Percentiles rank a stretch among this genome's conserved stretches.
phyloP scores from a whole-genome alignment of 108 stramenopile genomes.

The Fistulifera pelliculosa region DNA sequence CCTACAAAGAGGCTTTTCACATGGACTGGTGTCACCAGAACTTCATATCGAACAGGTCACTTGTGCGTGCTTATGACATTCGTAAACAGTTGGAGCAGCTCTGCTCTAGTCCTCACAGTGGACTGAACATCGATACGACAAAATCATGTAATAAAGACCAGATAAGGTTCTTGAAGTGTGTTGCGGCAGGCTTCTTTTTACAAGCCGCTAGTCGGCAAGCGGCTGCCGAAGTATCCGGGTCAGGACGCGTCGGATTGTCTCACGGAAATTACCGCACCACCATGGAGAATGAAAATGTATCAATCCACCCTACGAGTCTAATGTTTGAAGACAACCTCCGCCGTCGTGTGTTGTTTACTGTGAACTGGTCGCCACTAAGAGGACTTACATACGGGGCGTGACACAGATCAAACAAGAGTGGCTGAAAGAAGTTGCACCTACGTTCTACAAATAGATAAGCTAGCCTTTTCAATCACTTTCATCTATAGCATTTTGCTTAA shows the following conservation, averaged over 20 bases:
- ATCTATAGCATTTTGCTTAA: too few relatives aligned
- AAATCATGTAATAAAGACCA: conserved; percentile 50
- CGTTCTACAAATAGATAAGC: conserved; percentile 12
- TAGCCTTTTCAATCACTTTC: not conserved
- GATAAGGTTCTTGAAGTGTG: conserved; percentile 68
- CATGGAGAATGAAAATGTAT: conserved; percentile 76
- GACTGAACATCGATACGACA: conserved; percentile 54
- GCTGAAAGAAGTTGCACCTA: conserved; percentile 55
- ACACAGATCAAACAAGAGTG: conserved; percentile 81
- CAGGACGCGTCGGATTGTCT: conserved; percentile 54
- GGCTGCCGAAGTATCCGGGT: conserved; percentile 38
- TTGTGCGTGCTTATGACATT: conserved; percentile 62
- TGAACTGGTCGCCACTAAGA: conserved; percentile 77
- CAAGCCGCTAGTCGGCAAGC: conserved; percentile 63
- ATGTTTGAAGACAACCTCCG: conserved; percentile 91
- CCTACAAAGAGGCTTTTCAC: conserved; percentile 15
- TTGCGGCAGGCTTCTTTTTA: conserved; percentile 86
- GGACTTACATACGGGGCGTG: conserved; percentile 72
- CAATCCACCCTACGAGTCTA: conserved; percentile 86
- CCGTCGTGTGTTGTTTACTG: conserved; percentile 92
- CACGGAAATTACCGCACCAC: conserved; percentile 90
- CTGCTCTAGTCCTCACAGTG: conserved; percentile 46
- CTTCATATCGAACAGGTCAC: conserved; percentile 65
- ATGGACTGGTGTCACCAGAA: conserved; percentile 76
- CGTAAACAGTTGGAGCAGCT: conserved; percentile 53